These are phyloP conservation scores for Escovopsis weberi DNA, from an alignment of 2,329 filamentous ascomycete genomes.

Conservation along the genomic window DNA sequence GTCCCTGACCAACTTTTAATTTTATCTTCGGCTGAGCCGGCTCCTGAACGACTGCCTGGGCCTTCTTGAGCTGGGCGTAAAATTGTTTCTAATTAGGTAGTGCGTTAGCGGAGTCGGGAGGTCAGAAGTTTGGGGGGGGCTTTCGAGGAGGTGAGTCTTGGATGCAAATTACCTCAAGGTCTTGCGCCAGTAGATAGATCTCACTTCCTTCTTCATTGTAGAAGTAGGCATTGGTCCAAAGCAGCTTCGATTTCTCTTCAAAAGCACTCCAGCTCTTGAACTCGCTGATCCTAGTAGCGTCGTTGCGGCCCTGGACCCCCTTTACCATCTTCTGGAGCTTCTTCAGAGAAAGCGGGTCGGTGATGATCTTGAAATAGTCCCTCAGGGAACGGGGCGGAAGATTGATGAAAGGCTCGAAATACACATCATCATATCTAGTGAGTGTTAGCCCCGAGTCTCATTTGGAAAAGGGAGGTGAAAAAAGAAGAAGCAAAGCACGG, in stretches of 20 bases:
- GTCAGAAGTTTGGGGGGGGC: too few relatives aligned
- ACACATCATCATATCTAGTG: slow-evolving; percentile 52
- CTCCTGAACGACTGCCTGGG: slow-evolving; percentile 57
- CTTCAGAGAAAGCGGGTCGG: slow-evolving; percentile 64
- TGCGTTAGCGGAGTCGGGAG: slow-evolving; percentile 5
- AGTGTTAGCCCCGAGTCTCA: slow-evolving; percentile 9
- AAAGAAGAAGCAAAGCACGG: not conserved
- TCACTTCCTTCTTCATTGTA: slow-evolving; percentile 90
- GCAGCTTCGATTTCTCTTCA: slow-evolving; percentile 61
- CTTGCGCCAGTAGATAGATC: slow-evolving; percentile 60
- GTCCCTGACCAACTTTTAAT: slow-evolving; percentile 47
- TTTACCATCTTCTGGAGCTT: slow-evolving; percentile 64
- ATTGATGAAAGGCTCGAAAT: slow-evolving; percentile 61
- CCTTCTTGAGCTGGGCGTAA: slow-evolving; percentile 51
- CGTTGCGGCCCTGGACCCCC: slow-evolving; percentile 54
- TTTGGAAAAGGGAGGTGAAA: not conserved
- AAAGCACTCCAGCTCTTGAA: slow-evolving; percentile 75
- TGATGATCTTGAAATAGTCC: slow-evolving; percentile 79
- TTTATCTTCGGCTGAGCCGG: slow-evolving; percentile 66
- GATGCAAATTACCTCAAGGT: slow-evolving; percentile 50
- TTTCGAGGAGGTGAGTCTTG: too few relatives aligned
- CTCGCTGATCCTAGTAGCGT: slow-evolving; percentile 47
- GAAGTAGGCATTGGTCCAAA: slow-evolving; percentile 78
- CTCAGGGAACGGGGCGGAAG: slow-evolving; percentile 61
- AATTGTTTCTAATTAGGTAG: slow-evolving; percentile 46